These are phyloP conservation scores for Prunus mongolica DNA, from an alignment of 306 rosid species.

Conservation along the genomic window DNA sequence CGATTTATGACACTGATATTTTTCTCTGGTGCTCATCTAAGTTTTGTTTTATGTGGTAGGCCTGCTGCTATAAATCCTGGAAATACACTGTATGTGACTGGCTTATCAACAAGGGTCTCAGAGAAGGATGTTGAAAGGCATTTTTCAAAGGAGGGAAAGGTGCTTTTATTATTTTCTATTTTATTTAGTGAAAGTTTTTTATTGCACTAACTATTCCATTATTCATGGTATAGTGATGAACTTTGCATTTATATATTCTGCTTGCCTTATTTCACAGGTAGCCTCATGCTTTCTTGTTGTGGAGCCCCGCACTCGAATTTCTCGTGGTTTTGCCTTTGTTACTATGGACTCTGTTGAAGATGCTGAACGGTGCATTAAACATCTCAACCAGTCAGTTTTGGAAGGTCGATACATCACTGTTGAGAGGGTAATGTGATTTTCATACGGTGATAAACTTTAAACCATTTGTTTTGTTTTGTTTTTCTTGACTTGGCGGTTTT, in stretches of 20 bases:
- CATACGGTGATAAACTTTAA: conserved; percentile 17
- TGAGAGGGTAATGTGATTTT: conserved; percentile 67
- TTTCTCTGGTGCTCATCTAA: conserved; percentile 16
- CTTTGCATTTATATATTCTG: conserved; percentile 1
- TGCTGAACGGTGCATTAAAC: conserved; percentile 82
- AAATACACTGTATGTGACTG: conserved; percentile 89
- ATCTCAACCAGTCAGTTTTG: conserved; percentile 91
- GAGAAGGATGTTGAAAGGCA: conserved; percentile 90
- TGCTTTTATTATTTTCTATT: conserved; percentile 15
- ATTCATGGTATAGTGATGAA: background rate
- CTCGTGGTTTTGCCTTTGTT: conserved; percentile 96
- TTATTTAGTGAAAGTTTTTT: background rate
- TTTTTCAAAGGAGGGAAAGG: conserved; percentile 95
- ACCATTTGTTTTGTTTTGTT: conserved; percentile 28
- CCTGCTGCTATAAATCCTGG: conserved; percentile 52
- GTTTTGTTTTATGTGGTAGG: conserved; percentile 34
- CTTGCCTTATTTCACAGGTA: conserved; percentile 48
- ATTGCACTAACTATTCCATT: background rate
- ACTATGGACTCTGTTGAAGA: conserved; percentile 76
- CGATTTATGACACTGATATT: background rate
- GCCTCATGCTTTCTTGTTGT: conserved; percentile 95
- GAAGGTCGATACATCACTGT: conserved; percentile 97
- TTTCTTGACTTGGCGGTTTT: conserved; percentile 86
- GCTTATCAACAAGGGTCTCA: conserved; percentile 85
- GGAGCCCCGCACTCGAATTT: conserved; percentile 84